Evolutionary conservation across 805 yeast genomes (phyloP).

Genomic region (Ogataea pini): DNA sequence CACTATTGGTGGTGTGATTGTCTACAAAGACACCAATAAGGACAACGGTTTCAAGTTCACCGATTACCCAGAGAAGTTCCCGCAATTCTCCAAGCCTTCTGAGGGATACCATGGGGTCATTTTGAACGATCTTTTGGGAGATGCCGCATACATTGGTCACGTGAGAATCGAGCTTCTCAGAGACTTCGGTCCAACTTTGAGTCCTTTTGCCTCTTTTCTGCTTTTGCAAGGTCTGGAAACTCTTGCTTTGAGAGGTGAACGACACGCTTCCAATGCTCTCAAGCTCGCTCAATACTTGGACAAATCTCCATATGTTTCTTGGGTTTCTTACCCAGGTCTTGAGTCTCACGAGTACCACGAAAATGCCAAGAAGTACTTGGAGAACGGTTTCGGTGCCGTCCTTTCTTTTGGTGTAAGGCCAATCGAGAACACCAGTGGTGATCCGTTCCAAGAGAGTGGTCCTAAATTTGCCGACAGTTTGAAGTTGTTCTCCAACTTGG

Average conservation of each 20-base stretch:
- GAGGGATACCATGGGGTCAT: conserved; percentile 92
- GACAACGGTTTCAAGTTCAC: conserved; percentile 93
- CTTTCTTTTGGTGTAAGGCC: conserved; percentile 87
- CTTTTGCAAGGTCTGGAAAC: conserved; percentile 93
- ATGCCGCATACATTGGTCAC: conserved; percentile 75
- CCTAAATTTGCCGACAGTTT: conserved; percentile 82
- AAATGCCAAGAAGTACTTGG: conserved; percentile 79
- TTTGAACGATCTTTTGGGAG: conserved; percentile 79
- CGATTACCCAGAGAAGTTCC: conserved; percentile 81
- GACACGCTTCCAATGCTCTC: conserved; percentile 84
- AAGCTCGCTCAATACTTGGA: conserved; percentile 78
- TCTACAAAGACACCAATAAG: conserved; percentile 50
- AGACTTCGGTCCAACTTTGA: conserved; percentile 87
- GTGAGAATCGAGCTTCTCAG: conserved; percentile 83
- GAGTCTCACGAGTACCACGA: conserved; percentile 76
- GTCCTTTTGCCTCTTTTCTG: conserved; percentile 87
- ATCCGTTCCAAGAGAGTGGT: conserved; percentile 73
- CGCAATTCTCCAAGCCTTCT: conserved; percentile 87
- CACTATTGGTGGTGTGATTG: conserved; percentile 87
- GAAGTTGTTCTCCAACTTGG: conserved; percentile 86
- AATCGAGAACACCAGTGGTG: conserved; percentile 45
- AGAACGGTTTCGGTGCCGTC: conserved; percentile 82
- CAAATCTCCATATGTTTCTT: conserved; percentile 63
- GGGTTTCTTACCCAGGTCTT: conserved; percentile 94
- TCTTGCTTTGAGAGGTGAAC: conserved; percentile 86